phyloP scores from a whole-genome alignment of 139 green algal species.

The Chlamydomonas eustigma region DNA sequence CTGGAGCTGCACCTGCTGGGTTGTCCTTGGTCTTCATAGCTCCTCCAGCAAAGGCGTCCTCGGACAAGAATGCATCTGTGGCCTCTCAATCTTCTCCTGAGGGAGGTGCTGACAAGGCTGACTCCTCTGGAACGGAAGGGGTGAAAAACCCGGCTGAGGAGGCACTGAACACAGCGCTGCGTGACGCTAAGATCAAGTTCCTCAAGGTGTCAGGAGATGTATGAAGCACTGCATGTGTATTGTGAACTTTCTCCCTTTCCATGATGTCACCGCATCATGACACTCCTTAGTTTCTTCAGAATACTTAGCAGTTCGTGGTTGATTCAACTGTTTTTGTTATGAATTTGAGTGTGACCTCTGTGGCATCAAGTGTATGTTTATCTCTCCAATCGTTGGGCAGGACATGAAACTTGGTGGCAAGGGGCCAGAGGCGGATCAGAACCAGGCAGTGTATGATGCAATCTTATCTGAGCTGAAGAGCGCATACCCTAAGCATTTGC shows the following conservation, averaged over 20 bases:
- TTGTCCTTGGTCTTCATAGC: constrained; percentile 35
- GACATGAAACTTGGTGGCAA: constrained; percentile 29
- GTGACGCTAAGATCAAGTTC: constrained; percentile 68
- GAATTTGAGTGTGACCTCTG: too few species aligned
- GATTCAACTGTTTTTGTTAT: constrained; percentile 5
- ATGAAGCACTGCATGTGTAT: too few species aligned
- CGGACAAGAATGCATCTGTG: constrained; percentile 3
- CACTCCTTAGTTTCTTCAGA: too few species aligned
- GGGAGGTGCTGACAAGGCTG: background rate
- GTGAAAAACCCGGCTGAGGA: background rate
- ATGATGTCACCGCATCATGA: too few species aligned
- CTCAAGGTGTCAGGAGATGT: constrained; percentile 49
- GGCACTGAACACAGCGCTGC: constrained; percentile 51
- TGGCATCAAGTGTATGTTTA: too few species aligned
- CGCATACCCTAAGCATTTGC: constrained; percentile 56
- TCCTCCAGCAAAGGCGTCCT: constrained; percentile 19
- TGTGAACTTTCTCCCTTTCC: too few species aligned
- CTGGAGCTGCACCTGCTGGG: constrained; percentile 27
- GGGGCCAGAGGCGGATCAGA: constrained; percentile 5
- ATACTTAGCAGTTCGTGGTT: background rate
- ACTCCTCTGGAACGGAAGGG: background rate
- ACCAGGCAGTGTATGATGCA: constrained; percentile 14
- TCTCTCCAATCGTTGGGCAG: constrained; percentile 1
- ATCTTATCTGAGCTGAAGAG: constrained; percentile 40
- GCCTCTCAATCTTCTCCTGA: background rate